phyloP scores from a whole-genome alignment of 2,329 filamentous ascomycete species.

The Neonectria magnoliae region DNA sequence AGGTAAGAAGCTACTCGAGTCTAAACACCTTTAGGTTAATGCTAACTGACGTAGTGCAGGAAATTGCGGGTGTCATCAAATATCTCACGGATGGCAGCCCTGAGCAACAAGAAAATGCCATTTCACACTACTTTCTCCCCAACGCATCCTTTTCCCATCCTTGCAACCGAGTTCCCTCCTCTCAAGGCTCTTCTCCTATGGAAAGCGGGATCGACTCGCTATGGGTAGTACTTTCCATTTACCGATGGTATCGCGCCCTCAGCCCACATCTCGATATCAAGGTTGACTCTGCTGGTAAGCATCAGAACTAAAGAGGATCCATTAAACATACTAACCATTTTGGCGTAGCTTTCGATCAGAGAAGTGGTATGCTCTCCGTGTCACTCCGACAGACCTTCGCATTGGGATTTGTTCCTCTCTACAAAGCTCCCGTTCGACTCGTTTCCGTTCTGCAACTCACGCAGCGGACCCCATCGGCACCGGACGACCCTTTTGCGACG shows the following conservation, averaged over 20 bases:
- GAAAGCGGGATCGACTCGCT: constrained; percentile 66
- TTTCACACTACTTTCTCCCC: constrained; percentile 78
- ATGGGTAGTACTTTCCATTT: constrained; percentile 74
- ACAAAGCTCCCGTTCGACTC: constrained; percentile 73
- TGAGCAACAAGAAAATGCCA: constrained; percentile 69
- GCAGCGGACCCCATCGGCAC: constrained; percentile 50
- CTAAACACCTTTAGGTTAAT: neutral
- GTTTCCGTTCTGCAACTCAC: constrained; percentile 74
- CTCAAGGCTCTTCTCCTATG: constrained; percentile 52
- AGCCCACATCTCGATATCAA: constrained; percentile 76
- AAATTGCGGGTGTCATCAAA: constrained; percentile 74
- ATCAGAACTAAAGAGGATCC: rapidly evolving
- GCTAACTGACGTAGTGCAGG: constrained; percentile 52
- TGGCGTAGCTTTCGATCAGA: constrained; percentile 71
- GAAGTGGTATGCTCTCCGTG: constrained; percentile 75
- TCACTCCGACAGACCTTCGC: constrained; percentile 79
- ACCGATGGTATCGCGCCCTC: constrained; percentile 86
- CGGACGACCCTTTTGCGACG: constrained; percentile 25
- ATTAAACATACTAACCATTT: neutral
- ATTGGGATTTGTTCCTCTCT: constrained; percentile 81
- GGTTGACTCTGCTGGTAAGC: constrained; percentile 49
- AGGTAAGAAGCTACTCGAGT: constrained; percentile 44
- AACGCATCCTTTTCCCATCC: constrained; percentile 81
- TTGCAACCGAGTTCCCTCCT: constrained; percentile 73
- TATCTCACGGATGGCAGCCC: constrained; percentile 74